Evolutionary conservation across 345 rosid genomes (phyloP), one percentile per base, ranked within the genome.

Genomic region (Aquilaria sinensis): DNA sequence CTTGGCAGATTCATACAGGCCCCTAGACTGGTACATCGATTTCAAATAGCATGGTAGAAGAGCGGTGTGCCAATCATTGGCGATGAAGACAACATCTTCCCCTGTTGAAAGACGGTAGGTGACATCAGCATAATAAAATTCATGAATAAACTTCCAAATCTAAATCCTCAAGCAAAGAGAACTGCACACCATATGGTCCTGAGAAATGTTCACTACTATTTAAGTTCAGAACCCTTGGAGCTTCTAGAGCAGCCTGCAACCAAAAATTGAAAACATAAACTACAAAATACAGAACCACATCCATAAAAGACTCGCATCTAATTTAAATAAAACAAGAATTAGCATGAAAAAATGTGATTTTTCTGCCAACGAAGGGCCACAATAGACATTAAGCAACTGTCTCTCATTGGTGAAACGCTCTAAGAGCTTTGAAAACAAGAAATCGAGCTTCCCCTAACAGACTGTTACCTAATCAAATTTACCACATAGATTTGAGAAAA

Each of bases 31-130:
- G 79, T 86, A 94, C 80, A 78, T 72, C 57, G 78, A 14, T 75
- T 90, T 81, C 63, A 94, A 66, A 78, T 88, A 90, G 78, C 97
- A 94, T 13, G 99, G 89, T 64, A 94, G 80, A 55, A 83, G 84
- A 78, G 90, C 92, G 47, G 96, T 88, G 78, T 94, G 99, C 99
- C 97, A 94, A 62, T 94, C 97, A 47, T 90, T 94, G 66, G 90
- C 95, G 66, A 94, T 29, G 60, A 94, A 94, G 48, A 88, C 70
- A 56, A 85, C 90, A 75, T 90, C 81, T 54, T 94, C 99, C 53
- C 96, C 97, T 94, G 84, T 70, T 58, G 47, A 13, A 14, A 53
- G 5, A 47, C 51, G 34, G 70, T 23, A 2, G 62, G 46, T 23
- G 31, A 10, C 4, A 32, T 10, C 9, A 31, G 51, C 32, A 46